Conservation (phyloP, 305 asterid species). For the Solanum hybrid region DNA sequence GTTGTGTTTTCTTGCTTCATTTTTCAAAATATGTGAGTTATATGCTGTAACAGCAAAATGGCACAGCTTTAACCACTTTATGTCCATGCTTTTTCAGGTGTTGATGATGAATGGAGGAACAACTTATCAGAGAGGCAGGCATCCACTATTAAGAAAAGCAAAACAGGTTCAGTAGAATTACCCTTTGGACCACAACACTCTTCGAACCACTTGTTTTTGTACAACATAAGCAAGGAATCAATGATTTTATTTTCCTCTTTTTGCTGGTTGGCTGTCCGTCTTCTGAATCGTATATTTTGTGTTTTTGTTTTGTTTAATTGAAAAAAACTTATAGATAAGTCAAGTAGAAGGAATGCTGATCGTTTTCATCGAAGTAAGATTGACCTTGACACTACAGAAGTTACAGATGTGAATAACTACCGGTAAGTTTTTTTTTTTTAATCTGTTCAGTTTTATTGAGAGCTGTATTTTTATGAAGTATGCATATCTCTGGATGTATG, state of each 20-base stretch:
- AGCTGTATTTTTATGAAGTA: not conserved
- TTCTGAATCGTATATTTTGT: conserved; percentile 8
- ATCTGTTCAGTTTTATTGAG: not conserved
- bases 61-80: conserved; percentile 43
- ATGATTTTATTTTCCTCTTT: not conserved
- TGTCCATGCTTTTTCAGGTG: conserved; percentile 66
- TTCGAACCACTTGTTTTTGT: not conserved
- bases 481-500: not conserved
- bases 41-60: conserved; percentile 32
- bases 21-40: conserved; percentile 36
- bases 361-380: conserved; percentile 38
- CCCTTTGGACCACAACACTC: conserved; percentile 59
- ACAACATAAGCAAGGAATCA: conserved; percentile 3
- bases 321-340: conserved; percentile 20
- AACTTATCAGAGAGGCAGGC: conserved; percentile 64
- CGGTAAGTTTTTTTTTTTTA: conserved; percentile 23
- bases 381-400: conserved; percentile 51
- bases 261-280: not conserved
- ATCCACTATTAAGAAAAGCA: conserved; percentile 86
- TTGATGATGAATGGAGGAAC: conserved; percentile 88
- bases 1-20: conserved; percentile 9
- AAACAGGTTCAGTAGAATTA: conserved; percentile 53
- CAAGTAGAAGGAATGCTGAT: conserved; percentile 22
- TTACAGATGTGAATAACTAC: conserved; percentile 48
- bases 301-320: not conserved